Evolutionary conservation across 495 filamentous ascomycete genomes (phyloP).

Genomic region (Aspergillus taichungensis): DNA sequence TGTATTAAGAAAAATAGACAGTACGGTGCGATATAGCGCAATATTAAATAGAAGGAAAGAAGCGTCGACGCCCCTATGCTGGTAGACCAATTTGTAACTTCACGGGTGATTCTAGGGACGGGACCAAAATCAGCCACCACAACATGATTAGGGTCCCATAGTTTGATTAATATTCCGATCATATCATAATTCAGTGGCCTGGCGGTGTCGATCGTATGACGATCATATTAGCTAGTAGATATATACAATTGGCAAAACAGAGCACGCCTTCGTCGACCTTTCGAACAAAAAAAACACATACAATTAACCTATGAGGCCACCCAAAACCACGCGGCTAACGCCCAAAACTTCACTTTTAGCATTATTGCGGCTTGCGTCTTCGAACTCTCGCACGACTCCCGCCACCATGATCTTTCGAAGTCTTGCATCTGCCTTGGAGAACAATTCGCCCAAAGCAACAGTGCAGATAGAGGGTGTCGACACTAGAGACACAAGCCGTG

Average conservation of each 20-base stretch:
- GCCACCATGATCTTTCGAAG: slow-evolving; percentile 80
- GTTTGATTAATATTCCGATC: too few species aligned
- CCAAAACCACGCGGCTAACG: slow-evolving; percentile 80
- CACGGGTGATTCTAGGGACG: not conserved
- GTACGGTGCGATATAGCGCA: slow-evolving; percentile 1
- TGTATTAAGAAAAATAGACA: not conserved
- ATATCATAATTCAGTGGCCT: too few species aligned
- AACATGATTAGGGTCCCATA: too few species aligned
- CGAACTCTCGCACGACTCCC: slow-evolving; percentile 83
- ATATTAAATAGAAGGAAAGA: not conserved
- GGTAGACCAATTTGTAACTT: too few species aligned
- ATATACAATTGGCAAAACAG: too few species aligned
- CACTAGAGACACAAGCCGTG: slow-evolving; percentile 62
- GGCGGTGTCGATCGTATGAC: too few species aligned
- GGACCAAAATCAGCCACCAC: too few species aligned
- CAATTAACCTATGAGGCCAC: slow-evolving; percentile 68
- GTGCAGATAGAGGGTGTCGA: slow-evolving; percentile 55
- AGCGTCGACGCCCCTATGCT: not conserved
- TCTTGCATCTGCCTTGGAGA: slow-evolving; percentile 79
- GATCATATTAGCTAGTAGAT: too few species aligned
- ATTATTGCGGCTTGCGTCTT: slow-evolving; percentile 67
- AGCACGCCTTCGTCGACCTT: too few species aligned
- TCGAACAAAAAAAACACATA: too few species aligned
- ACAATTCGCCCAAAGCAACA: slow-evolving; percentile 62
- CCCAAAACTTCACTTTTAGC: slow-evolving; percentile 73